Evolutionary conservation across 2,329 filamentous ascomycete species (phyloP), one percentile per base, ranked within the genome.

Genomic region (Colletotrichum scovillei): DNA sequence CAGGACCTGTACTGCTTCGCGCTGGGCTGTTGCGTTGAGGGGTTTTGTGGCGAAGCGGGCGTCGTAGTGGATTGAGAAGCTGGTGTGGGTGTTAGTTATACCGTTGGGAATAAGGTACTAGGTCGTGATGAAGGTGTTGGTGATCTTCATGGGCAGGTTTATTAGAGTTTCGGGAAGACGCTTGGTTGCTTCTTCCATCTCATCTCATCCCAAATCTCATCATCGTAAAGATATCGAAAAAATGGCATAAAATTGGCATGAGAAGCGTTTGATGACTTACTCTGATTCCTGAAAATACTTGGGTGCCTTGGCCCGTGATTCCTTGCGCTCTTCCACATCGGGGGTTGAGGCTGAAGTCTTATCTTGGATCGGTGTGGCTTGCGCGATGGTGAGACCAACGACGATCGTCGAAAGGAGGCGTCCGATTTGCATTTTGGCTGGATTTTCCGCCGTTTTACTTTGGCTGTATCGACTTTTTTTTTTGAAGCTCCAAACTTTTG

Each of bases 1-100:
- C 77, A 96, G 89, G 75, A 91, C 87, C 63, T 87, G 88, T 71
- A 95, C 86, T 1, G 89, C 91, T 32, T 90, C 86, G 26, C 86
- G 86, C 77, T 92, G 89, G 67, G 91, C 88, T 38, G 88, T 86
- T 76, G 93, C 83, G 4, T 80, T 79, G 24, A 88, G 81, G n/a
- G 80, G 76, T 26, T 80, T 76, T 16, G 79, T 78, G 58, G 82
- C 81, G 73, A 86, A 88, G 16, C 84, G 81, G 4, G 65, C 63
- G 64, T 85, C 83, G 74, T 85, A 85, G 68, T 83, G 81, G 16
- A 52, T 30, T n/a, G 77, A 63, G 67, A 79, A 79, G n/a, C 78
- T 79, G 22, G 35, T 38, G 16, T 7, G 4, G 2, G 24, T 0
- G 52, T 69, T 12, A 67, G 58, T 66, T 24, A 9, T 22, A n/a